These are phyloP conservation scores for Ustilago cynodontis DNA, from an alignment of 1,284 basidiomycete species.

Conservation along the genomic window DNA sequence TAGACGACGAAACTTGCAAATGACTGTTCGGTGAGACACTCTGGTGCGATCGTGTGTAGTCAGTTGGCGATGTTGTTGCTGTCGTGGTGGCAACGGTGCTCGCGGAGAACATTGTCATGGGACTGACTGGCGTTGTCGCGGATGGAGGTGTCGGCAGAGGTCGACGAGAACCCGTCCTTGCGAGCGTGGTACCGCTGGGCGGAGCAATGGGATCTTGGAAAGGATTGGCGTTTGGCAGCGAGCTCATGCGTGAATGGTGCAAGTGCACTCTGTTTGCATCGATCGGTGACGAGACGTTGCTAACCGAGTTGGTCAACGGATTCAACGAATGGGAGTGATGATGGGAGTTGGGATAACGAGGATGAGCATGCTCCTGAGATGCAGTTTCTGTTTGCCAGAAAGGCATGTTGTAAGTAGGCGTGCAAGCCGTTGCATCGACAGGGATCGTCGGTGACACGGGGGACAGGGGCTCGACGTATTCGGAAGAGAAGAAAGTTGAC, in stretches of 20 bases:
- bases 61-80: background rate
- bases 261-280: background rate
- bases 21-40: background rate
- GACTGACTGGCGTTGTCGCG: slow-evolving; percentile 16
- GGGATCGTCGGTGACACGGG: slow-evolving; percentile 19
- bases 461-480: slow-evolving; percentile 19
- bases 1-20: background rate
- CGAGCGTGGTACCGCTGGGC: slow-evolving; percentile 2
- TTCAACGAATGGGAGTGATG: slow-evolving; percentile 21
- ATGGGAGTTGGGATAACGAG: slow-evolving; percentile 1
- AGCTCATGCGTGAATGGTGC: slow-evolving; percentile 17
- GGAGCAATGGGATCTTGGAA: slow-evolving; percentile 20
- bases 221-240: slow-evolving; percentile 15
- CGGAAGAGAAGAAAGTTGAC: slow-evolving; percentile 13
- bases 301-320: background rate
- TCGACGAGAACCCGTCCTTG: slow-evolving; percentile 25
- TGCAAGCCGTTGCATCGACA: slow-evolving; percentile 19
- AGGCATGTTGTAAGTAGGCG: background rate
- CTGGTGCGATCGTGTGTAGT: background rate
- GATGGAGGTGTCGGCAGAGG: slow-evolving; percentile 35
- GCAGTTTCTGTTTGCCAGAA: slow-evolving; percentile 12
- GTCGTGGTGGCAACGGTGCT: background rate
- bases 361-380: background rate
- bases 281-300: background rate
- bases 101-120: slow-evolving; percentile 12